Conservation (phyloP, 169 alveolate species). For the Amoebophrya sp. region DNA sequence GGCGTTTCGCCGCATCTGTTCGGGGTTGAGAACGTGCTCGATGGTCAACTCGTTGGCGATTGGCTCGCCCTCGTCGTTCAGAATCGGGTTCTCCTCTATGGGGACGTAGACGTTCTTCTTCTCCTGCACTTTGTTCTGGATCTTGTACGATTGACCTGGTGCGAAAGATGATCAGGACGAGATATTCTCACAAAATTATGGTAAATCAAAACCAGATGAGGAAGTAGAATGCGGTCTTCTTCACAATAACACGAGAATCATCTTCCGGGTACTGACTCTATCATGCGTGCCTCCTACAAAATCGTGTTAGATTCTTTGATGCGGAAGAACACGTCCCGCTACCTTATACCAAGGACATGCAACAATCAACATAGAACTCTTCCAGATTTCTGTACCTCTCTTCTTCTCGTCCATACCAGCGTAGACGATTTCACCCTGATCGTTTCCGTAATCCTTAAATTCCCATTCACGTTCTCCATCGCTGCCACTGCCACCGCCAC, state of each 20-base stretch:
- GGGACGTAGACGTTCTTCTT: neutral
- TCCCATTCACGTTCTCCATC: neutral
- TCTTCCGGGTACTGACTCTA: no score
- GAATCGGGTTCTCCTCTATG: neutral
- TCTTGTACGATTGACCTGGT: neutral
- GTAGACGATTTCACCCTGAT: neutral
- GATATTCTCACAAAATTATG: no score
- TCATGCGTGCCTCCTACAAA: no score
- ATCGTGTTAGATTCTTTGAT: no score
- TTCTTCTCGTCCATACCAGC: neutral
- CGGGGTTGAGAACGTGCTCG: slow-evolving; percentile 8
- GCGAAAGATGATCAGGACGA: no score
- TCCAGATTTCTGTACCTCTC: neutral
- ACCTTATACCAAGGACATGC: no score
- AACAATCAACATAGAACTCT: neutral
- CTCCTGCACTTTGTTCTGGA: slow-evolving; percentile 24
- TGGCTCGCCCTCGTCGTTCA: slow-evolving; percentile 7
- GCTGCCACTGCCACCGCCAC: neutral
- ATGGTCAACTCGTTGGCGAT: neutral
- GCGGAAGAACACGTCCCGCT: no score
- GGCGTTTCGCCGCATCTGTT: neutral
- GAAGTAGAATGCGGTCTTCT: no score
- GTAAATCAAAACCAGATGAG: no score
- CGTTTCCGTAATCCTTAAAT: neutral
- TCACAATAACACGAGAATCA: no score